Evolutionary conservation across 148 eudicot species (phyloP), one percentile per base, ranked within the genome.

Genomic region (Rhododendron ferrugineum): DNA sequence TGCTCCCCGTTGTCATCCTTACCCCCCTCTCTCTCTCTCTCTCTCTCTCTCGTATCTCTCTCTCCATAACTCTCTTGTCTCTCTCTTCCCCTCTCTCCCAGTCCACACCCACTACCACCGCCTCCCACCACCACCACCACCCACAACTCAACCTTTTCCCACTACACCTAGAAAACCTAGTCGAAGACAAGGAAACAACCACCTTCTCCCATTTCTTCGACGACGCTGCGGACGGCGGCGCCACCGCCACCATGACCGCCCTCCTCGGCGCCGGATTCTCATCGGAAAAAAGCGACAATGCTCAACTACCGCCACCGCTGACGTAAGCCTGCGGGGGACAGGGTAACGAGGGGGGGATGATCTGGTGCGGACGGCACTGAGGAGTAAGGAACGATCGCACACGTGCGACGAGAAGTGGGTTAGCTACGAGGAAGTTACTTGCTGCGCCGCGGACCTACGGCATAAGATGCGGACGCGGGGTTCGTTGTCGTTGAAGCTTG

Each of bases 351-450:
- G 85, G 73, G 88, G 60, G 79, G 84, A 66, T 81, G 86, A 78
- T 84, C 91, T 93, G 50, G 95, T 86, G 2, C 89, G 92, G 85
- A 88, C 88, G 84, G 95, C 95, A 49, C 77, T 93, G 93, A 88
- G 91, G 87, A 87, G 76, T 3, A 90, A 82, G 16, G 90, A 86
- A n/a, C 83, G 87, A 11, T 34, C 46, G 11, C 83, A 89, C 34
- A 49, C 78, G 34, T 56, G 88, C 30, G 91, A 91, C 32, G 92
- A 92, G 84, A 93, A 87, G 87, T 93, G 93, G 93, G 93, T 93
- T n/a, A 79, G 89, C 28, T 89, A 89, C 85, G 88, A 87, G 86
- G 92, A 88, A 68, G 93, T 88, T 11, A 75, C 84, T 13, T 81
- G 89, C 81, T 83, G 89, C 47, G 88, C 85, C 76, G 90, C 82